Conservation (phyloP, 495 filamentous ascomycete genomes). For the Letharia lupina region DNA sequence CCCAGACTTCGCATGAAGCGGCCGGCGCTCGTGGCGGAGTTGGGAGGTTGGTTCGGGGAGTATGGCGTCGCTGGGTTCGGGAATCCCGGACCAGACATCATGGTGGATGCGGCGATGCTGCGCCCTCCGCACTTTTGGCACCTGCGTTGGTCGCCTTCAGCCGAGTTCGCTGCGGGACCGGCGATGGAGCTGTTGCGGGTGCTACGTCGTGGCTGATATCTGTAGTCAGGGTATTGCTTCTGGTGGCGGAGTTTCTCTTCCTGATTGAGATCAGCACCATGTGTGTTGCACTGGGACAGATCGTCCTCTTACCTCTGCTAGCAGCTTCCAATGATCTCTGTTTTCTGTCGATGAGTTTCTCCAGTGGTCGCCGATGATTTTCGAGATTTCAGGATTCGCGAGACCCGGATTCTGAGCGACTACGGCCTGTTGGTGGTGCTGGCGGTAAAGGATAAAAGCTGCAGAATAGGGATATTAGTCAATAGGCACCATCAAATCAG, state of each 20-base stretch:
- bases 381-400: slow-evolving; percentile 94
- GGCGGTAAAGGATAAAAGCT: slow-evolving; percentile 98
- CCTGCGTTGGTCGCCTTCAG: slow-evolving; percentile 36
- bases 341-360: slow-evolving; percentile 60
- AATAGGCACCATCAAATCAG: slow-evolving; percentile 9
- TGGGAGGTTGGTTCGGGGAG: slow-evolving; percentile 15
- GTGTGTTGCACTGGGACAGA: neutral
- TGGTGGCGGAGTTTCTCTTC: slow-evolving; percentile 90
- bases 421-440: slow-evolving; percentile 79
- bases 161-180: slow-evolving; percentile 29
- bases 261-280: slow-evolving; percentile 30
- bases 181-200: slow-evolving; percentile 37
- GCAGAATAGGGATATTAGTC: slow-evolving; percentile 25
- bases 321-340: slow-evolving; percentile 78
- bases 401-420: slow-evolving; percentile 77
- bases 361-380: slow-evolving; percentile 96
- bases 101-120: slow-evolving; percentile 23
- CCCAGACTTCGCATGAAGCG: slow-evolving; percentile 18
- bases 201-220: slow-evolving; percentile 82
- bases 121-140: slow-evolving; percentile 37
- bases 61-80: slow-evolving; percentile 38
- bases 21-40: slow-evolving; percentile 16
- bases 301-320: slow-evolving; percentile 59
- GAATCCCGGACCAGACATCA: slow-evolving; percentile 13
- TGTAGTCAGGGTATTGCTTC: slow-evolving; percentile 84